A percentile compares a stretch with the other conserved stretches of the same genome.
phyloP scores from a whole-genome alignment of 352 stramenopile genomes.

The Globisporangium uncinulatum region DNA sequence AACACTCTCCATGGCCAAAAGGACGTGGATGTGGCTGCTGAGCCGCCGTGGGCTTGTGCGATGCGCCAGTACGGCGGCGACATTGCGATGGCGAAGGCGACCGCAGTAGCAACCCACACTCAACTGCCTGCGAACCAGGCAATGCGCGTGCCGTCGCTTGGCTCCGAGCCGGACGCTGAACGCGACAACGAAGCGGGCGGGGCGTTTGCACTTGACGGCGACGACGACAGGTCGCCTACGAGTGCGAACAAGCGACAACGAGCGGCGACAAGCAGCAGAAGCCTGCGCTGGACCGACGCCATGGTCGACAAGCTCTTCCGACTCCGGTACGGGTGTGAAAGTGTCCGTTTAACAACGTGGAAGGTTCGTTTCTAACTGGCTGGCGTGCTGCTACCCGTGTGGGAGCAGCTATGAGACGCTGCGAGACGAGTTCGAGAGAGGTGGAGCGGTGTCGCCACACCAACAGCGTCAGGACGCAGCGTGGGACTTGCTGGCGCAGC shows the following conservation, averaged over 20 bases:
- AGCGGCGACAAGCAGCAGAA: background rate
- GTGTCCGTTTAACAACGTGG: too few relatives aligned
- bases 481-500: conserved; percentile 18
- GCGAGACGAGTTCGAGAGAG: background rate
- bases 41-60: background rate
- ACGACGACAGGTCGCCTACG: too few relatives aligned
- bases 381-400: too few relatives aligned
- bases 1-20: too few relatives aligned
- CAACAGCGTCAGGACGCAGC: conserved; percentile 12
- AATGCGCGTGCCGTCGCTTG: background rate
- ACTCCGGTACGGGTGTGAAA: too few relatives aligned
- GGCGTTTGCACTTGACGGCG: background rate
- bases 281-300: background rate
- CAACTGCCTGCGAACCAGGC: too few relatives aligned
- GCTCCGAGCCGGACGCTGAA: too few relatives aligned
- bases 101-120: too few relatives aligned
- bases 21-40: too few relatives aligned
- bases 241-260: background rate
- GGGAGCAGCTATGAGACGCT: background rate
- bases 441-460: too few relatives aligned
- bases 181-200: background rate
- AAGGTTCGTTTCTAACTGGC: too few relatives aligned
- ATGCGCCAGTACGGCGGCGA: conserved; percentile 4
- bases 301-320: conserved; percentile 2
- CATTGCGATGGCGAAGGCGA: too few relatives aligned